Conservation (phyloP, 208 protist genomes). For the Wallacemonas rigidus region DNA sequence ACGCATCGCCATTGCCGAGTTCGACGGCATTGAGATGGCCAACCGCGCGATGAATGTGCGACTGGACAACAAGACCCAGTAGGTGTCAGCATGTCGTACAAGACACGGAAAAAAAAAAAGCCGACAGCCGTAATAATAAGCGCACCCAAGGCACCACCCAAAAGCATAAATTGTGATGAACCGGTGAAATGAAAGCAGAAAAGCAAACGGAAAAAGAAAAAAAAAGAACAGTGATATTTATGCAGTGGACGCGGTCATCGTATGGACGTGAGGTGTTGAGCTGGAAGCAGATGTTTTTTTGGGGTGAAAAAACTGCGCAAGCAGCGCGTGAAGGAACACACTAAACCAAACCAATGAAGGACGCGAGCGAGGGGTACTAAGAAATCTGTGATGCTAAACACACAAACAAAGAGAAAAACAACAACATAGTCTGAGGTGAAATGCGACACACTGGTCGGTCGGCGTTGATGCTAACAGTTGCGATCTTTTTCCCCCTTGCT, state of each 20-base stretch:
- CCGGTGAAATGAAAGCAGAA: neutral
- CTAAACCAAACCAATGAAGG: too few relatives aligned
- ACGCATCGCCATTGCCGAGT: conserved; percentile 73
- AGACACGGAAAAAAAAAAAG: neutral
- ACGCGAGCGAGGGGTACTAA: neutral
- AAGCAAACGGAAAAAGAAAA: too few relatives aligned
- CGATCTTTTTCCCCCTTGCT: neutral
- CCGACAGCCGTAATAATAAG: too few relatives aligned
- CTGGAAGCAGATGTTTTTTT: neutral
- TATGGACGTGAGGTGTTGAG: neutral
- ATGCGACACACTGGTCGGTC: conserved; percentile 5
- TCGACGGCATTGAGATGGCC: conserved; percentile 87
- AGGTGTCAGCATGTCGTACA: conserved; percentile 7
- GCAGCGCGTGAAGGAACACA: neutral
- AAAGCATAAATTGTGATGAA: neutral
- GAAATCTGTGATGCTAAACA: conserved; percentile 11
- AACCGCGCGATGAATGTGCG: conserved; percentile 82
- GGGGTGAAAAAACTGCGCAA: neutral
- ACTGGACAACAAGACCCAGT: conserved; percentile 62
- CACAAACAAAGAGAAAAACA: conserved; percentile 13
- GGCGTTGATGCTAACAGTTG: conserved; percentile 10
- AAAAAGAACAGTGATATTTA: too few relatives aligned
- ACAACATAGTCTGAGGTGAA: conserved; percentile 17
- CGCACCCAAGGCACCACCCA: too few relatives aligned
- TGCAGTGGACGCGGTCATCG: neutral